Evolutionary conservation across 2,329 filamentous ascomycete species (phyloP).

Genomic region (Madurella mycetomatis): DNA sequence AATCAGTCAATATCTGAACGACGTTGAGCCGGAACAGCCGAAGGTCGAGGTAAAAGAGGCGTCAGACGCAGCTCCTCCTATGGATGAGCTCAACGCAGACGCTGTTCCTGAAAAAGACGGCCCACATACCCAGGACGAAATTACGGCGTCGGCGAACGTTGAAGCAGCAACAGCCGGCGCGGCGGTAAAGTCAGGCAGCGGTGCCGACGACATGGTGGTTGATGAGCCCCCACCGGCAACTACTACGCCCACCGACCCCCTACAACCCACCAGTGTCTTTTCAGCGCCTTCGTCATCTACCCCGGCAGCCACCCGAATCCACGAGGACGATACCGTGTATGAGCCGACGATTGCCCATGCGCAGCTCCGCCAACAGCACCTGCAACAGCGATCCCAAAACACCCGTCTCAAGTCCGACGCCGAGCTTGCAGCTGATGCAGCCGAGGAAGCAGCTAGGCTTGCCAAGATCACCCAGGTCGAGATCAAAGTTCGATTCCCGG

Average conservation of each 20-base stretch:
- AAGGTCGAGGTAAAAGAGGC: constrained; percentile 16
- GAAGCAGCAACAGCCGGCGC: background rate
- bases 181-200: background rate
- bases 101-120: constrained; percentile 12
- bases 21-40: constrained; percentile 33
- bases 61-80: constrained; percentile 10
- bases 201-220: constrained; percentile 16
- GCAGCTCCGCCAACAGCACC: constrained; percentile 66
- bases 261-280: constrained; percentile 65
- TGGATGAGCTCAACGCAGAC: constrained; percentile 13
- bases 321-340: constrained; percentile 70
- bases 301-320: constrained; percentile 66
- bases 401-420: constrained; percentile 75
- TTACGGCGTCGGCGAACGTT: constrained; percentile 3
- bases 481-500: constrained; percentile 81
- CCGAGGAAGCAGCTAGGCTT: constrained; percentile 61
- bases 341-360: constrained; percentile 71
- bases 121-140: constrained; percentile 8
- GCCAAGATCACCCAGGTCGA: constrained; percentile 63
- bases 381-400: constrained; percentile 62
- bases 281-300: constrained; percentile 69
- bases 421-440: constrained; percentile 68
- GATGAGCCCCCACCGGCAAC: constrained; percentile 14
- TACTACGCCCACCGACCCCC: constrained; percentile 22
- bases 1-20: constrained; percentile 71